These are phyloP conservation scores for Mrakia hoshinonis DNA, from an alignment of 768 basidiomycete genomes.

Conservation along the genomic window DNA sequence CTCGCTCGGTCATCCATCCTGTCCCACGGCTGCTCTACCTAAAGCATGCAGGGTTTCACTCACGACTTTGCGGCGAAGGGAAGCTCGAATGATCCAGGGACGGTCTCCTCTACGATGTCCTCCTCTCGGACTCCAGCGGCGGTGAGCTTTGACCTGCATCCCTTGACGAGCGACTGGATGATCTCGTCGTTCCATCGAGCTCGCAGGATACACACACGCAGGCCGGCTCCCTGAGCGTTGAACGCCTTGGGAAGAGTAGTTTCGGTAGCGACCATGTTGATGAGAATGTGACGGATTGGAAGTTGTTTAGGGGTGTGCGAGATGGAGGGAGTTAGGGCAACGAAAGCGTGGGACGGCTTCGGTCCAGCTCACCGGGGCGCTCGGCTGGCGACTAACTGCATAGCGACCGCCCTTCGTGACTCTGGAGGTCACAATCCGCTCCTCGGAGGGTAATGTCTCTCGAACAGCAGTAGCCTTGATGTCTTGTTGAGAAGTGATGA, in stretches of 20 bases:
- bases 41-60: conserved; percentile 35
- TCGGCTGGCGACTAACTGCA: too few relatives aligned
- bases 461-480: too few relatives aligned
- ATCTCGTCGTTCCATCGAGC: conserved; percentile 72
- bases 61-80: conserved; percentile 77
- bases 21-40: too few relatives aligned
- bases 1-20: not conserved
- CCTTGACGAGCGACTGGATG: conserved; percentile 73
- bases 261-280: conserved; percentile 26
- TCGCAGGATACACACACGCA: conserved; percentile 30
- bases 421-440: too few relatives aligned
- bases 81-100: conserved; percentile 92
- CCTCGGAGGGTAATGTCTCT: too few relatives aligned
- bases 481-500: too few relatives aligned
- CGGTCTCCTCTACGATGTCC: conserved; percentile 83
- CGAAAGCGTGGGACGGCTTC: not conserved
- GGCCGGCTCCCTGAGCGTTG: conserved; percentile 24
- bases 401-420: too few relatives aligned
- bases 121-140: conserved; percentile 74
- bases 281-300: not conserved
- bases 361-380: too few relatives aligned
- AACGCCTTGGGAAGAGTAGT: conserved; percentile 25
- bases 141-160: conserved; percentile 69
- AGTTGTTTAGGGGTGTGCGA: not conserved
- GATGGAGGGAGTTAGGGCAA: not conserved